Percentiles rank a stretch among this genome's conserved stretches.
phyloP scores from a whole-genome alignment of 2,329 filamentous ascomycete genomes.

The Bipolaris oryzae region DNA sequence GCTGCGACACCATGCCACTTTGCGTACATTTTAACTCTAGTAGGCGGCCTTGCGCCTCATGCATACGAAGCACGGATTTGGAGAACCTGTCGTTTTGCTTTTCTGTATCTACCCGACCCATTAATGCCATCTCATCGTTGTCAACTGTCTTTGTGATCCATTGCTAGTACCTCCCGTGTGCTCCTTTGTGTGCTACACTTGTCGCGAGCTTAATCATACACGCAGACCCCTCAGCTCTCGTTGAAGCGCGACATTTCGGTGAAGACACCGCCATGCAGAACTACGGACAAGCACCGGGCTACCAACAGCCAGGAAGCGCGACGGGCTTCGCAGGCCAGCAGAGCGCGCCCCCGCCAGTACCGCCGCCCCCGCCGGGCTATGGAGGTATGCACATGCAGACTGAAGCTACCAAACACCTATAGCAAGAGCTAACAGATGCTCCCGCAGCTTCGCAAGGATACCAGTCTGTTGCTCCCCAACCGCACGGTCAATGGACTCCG shows the following conservation, averaged over 20 bases:
- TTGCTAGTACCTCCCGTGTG: constrained; percentile 18
- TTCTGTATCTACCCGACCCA: constrained; percentile 11
- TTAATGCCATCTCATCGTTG: constrained; percentile 7
- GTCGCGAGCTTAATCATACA: constrained; percentile 23
- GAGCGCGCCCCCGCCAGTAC: constrained; percentile 16
- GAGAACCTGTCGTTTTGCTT: constrained; percentile 11
- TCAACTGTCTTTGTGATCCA: constrained; percentile 13
- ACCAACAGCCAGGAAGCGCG: constrained; percentile 42
- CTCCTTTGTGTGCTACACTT: constrained; percentile 7
- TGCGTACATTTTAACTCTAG: constrained; percentile 21
- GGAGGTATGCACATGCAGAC: constrained; percentile 28
- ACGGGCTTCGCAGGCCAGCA: constrained; percentile 37
- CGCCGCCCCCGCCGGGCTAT: constrained; percentile 36
- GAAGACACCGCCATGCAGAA: constrained; percentile 37
- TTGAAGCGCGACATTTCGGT: constrained; percentile 5
- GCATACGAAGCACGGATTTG: constrained; percentile 17
- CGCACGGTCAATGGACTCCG: constrained; percentile 41
- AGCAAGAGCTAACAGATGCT: constrained; percentile 2
- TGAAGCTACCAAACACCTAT: neutral
- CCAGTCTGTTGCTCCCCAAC: constrained; percentile 29
- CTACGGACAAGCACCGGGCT: constrained; percentile 36
- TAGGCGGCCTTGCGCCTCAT: constrained; percentile 36
- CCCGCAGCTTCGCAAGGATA: constrained; percentile 28
- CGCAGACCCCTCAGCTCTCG: constrained; percentile 18
- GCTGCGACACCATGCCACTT: constrained; percentile 28